These are phyloP conservation scores for Diaporthe amygdali DNA, from an alignment of 2,329 filamentous ascomycete species.

Conservation along the genomic window DNA sequence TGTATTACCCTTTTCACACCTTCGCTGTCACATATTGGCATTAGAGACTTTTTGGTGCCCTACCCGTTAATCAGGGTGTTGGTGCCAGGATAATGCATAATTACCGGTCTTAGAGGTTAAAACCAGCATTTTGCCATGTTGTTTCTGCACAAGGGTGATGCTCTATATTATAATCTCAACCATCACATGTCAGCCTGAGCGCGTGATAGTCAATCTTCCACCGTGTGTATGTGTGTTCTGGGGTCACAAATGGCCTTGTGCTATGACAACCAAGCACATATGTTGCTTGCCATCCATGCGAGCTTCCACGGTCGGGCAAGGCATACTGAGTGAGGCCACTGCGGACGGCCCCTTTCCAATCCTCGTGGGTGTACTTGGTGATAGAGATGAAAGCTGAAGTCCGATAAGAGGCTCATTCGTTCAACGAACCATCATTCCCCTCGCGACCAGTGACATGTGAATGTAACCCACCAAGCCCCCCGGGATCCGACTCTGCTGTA, in stretches of 20 bases:
- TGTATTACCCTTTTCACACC: constrained; percentile 6
- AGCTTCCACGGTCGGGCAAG: not conserved
- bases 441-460: not conserved
- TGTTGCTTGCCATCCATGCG: not conserved
- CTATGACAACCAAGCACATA: not conserved
- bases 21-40: constrained; percentile 25
- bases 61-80: not conserved
- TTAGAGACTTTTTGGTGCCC: constrained; percentile 17
- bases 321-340: not conserved
- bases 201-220: no score
- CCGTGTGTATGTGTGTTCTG: not conserved
- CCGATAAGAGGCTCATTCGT: not conserved
- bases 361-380: not conserved
- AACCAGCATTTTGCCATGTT: not conserved
- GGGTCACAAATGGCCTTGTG: not conserved
- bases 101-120: not conserved
- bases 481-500: constrained; percentile 12
- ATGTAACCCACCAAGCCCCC: constrained; percentile 5
- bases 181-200: not conserved
- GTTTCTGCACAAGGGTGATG: not conserved
- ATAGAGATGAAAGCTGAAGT: not conserved
- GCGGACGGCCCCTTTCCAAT: not conserved
- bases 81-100: constrained; percentile 25
- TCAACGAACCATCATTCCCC: not conserved
- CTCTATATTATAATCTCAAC: not conserved